Evolutionary conservation across 2,329 filamentous ascomycete species (phyloP), one percentile per base, ranked within the genome.

Genomic region (Rachicladosporium sp.): DNA sequence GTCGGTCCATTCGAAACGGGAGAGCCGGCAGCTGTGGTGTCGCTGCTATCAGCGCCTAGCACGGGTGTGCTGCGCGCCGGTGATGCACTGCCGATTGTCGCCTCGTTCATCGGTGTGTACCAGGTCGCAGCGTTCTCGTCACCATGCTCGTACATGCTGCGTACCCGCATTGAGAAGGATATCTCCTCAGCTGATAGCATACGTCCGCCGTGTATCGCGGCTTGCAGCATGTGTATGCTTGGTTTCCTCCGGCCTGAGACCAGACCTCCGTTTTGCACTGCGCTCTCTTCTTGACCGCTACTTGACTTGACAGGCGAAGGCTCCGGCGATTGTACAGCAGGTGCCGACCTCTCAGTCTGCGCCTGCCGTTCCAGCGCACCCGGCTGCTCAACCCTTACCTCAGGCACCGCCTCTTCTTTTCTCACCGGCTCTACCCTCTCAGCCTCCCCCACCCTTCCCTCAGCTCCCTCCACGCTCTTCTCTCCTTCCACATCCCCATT

Each of bases 171-270:
- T 27, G 76, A 79, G 43, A 79, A 61, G 52, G 71, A 69, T 50
- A 76, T 74, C 53, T 80, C 76, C 48, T 80, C 76, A 2, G 73
- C 63, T n/a, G 76, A 80, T 23, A 80, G 65, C 12, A 71, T 67
- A 41, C 74, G 65, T 3, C 55, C 50, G 19, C 52, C 55, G 9
- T 54, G 43, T 10, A 57, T 48, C 4, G 54, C 56, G 21, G 55
- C 52, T 45, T 59, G 54, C 35, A 59, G 46, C 57, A 60, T 58
- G n/a, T 59, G 53, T 19, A 57, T 46, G 41, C 56, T 59, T 10
- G 57, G 56, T 33, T 54, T 53, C 30, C 58, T 48, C 35, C 56
- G 45, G 8, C 56, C 57, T 5, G 54, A 40, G 10, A 41, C 39
- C 10, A 41, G 12, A 21, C 39, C 39, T 8, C 21, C 15, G 10